Evolutionary conservation across 805 yeast genomes (phyloP), one percentile per base, ranked within the genome.

Genomic region (Hanseniaspora thailandica): DNA sequence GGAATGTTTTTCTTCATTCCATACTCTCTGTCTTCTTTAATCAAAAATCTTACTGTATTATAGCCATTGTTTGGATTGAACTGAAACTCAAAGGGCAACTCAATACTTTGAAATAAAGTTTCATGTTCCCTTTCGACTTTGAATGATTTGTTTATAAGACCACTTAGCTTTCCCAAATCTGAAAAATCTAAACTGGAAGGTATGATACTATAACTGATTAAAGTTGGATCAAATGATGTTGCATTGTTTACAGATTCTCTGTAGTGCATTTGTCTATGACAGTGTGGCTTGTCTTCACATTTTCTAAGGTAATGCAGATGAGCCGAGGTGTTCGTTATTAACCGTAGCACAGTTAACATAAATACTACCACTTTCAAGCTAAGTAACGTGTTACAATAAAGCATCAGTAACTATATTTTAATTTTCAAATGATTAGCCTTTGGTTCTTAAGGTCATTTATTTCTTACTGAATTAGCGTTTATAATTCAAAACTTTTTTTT

Each of bases 281-380:
- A 89, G 63, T 89, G 88, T 6, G 96, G 95, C 17, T 87, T 76
- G 61, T 84, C 82, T 5, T 72, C 78, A 66, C 97, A 89, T 13
- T 73, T 77, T 63, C 86, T 85, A 71, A 87, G 40, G 17, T 40
- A 40, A 10, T 25, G 22, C 25, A 52, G 20, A 13, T 46, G 51
- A 17, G 31, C 45, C 39, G 20, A 25, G 23, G 47, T 7, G 2
- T 13, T 30, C 9, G 31, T 30, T 4, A 15, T 33, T 9, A 38
- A n/a, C 3, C 19, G 23, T 19, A 30, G 7, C 13, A 15, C 9
- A 20, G 33, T 22, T 5, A 31, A 12, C 8, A 40, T 12, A 23
- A 39, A 31, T 8, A 13, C 41, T 22, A 38, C 26, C 13, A 22
- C 23, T 12, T 23, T 38, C 17, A 38, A 12, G 26, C 28, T 12